Evolutionary conservation across 2,329 filamentous ascomycete genomes (phyloP).

Genomic region (Phaeosphaeria sp.): DNA sequence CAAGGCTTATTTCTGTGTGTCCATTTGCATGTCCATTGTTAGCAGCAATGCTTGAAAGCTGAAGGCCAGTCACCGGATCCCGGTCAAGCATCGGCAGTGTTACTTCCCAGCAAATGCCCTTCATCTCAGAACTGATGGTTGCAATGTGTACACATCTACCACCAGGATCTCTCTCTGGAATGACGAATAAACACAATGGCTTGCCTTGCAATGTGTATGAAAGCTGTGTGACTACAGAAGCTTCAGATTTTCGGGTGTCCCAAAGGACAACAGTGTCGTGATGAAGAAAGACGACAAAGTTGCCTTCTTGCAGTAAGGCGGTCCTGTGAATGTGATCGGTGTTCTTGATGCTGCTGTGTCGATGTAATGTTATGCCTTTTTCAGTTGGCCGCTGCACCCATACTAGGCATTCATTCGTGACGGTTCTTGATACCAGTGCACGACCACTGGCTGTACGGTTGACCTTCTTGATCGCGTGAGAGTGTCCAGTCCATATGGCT

Average conservation of each 20-base stretch:
- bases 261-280: slow-evolving; percentile 75
- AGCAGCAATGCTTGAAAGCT: slow-evolving; percentile 26
- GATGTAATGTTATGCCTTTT: slow-evolving; percentile 62
- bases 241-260: slow-evolving; percentile 72
- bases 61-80: slow-evolving; percentile 36
- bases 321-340: slow-evolving; percentile 79
- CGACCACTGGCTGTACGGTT: slow-evolving; percentile 83
- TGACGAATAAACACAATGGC: slow-evolving; percentile 78
- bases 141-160: slow-evolving; percentile 68
- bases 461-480: slow-evolving; percentile 79
- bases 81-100: slow-evolving; percentile 59
- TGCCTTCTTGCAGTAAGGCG: slow-evolving; percentile 76
- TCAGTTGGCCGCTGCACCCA: slow-evolving; percentile 73
- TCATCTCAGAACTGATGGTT: slow-evolving; percentile 79
- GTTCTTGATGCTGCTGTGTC: slow-evolving; percentile 72
- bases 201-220: slow-evolving; percentile 69
- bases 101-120: slow-evolving; percentile 83
- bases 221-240: slow-evolving; percentile 64
- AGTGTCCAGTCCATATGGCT: slow-evolving; percentile 84
- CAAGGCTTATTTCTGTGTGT: slow-evolving; percentile 54
- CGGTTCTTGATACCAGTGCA: slow-evolving; percentile 81
- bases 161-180: slow-evolving; percentile 69
- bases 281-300: slow-evolving; percentile 81
- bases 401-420: slow-evolving; percentile 78
- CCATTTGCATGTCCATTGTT: slow-evolving; percentile 41